Conservation (phyloP, 768 basidiomycete species). For the Agrocybe praecox region DNA sequence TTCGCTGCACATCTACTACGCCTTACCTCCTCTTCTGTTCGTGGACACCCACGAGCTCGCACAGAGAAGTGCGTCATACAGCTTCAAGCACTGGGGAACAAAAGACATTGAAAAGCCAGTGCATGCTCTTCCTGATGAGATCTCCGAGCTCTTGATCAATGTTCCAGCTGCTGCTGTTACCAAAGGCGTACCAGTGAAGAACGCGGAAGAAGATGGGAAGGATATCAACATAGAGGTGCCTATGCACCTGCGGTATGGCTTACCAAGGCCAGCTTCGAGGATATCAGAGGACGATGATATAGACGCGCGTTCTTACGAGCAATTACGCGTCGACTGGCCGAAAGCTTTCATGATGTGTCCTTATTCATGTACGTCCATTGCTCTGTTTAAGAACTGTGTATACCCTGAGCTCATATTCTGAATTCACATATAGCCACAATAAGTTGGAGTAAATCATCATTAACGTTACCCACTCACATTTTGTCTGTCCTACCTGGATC, state of each 20-base stretch:
- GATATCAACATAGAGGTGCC: constrained; percentile 40
- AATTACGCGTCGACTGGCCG: constrained; percentile 36
- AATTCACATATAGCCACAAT: neutral
- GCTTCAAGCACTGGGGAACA: constrained; percentile 41
- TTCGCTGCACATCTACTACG: constrained; percentile 39
- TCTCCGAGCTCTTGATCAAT: constrained; percentile 20
- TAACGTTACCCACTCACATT: constrained; percentile 11
- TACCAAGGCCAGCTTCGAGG: constrained; percentile 15
- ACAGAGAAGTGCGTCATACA: constrained; percentile 36
- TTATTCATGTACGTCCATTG: constrained; percentile 20
- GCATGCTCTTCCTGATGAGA: constrained; percentile 31
- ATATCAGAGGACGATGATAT: neutral
- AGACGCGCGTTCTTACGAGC: constrained; percentile 21
- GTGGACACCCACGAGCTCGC: constrained; percentile 51
- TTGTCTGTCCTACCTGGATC: constrained; percentile 4
- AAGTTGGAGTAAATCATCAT: neutral
- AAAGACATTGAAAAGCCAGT: constrained; percentile 51
- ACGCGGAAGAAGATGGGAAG: constrained; percentile 4
- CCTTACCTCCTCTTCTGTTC: constrained; percentile 44
- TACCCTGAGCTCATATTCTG: neutral
- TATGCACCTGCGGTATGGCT: constrained; percentile 49
- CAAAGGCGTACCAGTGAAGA: constrained; percentile 19
- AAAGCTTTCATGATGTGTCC: constrained; percentile 41
- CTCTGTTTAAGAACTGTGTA: neutral
- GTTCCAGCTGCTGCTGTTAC: constrained; percentile 14